A percentile compares a stretch with the other conserved stretches of the same genome.
Evolutionary conservation across 2,329 filamentous ascomycete species (phyloP).

Genomic region (Xylaria multiplex): DNA sequence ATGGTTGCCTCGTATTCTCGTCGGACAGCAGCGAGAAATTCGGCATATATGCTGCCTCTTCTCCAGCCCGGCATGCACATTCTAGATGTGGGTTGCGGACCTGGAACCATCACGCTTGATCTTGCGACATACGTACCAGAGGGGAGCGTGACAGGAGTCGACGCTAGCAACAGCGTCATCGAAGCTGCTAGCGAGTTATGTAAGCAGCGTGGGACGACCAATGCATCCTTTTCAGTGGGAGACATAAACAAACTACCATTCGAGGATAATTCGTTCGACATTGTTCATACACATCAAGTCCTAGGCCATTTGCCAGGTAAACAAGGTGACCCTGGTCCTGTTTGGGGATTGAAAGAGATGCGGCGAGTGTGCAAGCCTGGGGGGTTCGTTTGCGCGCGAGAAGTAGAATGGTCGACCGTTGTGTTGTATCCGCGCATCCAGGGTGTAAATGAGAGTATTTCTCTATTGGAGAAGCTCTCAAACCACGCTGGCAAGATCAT

Average conservation of each 20-base stretch:
- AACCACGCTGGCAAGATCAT: slow-evolving; percentile 20
- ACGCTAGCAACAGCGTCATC: slow-evolving; percentile 24
- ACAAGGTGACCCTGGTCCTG: slow-evolving; percentile 26
- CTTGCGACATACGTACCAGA: slow-evolving; percentile 27
- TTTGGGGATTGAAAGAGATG: slow-evolving; percentile 35
- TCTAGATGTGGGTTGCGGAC: slow-evolving; percentile 36
- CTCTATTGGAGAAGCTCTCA: slow-evolving; percentile 22
- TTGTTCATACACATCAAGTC: slow-evolving; percentile 36
- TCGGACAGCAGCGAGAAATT: slow-evolving; percentile 29
- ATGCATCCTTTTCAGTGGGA: slow-evolving; percentile 25
- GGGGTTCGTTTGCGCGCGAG: slow-evolving; percentile 35
- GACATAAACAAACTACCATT: slow-evolving; percentile 32
- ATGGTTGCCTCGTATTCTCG: slow-evolving; percentile 31
- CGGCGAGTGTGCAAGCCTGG: slow-evolving; percentile 37
- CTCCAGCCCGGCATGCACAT: slow-evolving; percentile 31
- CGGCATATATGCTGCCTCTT: slow-evolving; percentile 32
- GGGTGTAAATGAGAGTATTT: slow-evolving; percentile 15
- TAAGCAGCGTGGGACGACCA: slow-evolving; percentile 21
- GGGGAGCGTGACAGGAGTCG: slow-evolving; percentile 29
- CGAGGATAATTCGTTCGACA: slow-evolving; percentile 33
- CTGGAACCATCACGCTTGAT: slow-evolving; percentile 32
- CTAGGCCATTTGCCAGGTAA: slow-evolving; percentile 28
- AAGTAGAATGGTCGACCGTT: slow-evolving; percentile 30
- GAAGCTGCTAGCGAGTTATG: slow-evolving; percentile 13
- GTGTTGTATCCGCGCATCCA: slow-evolving; percentile 28